Conservation (phyloP, 2,329 filamentous ascomycete genomes). For the Delphinella strobiligena region DNA sequence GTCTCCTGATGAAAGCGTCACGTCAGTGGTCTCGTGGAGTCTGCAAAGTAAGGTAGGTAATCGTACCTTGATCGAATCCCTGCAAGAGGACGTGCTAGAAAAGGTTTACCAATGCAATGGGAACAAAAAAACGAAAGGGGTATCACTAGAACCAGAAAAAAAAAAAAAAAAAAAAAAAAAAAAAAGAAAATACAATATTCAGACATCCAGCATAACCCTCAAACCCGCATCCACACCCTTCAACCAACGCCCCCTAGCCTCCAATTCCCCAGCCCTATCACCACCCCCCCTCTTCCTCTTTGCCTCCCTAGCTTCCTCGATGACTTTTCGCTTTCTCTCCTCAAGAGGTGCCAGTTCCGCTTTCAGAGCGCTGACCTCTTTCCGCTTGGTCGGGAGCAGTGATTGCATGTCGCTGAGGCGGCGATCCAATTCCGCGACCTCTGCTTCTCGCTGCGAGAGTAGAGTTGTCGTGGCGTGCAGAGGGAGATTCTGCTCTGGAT, state of each 20-base stretch:
- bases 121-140: too few relatives aligned
- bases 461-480: constrained; percentile 30
- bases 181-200: constrained; percentile 11
- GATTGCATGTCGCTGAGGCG: constrained; percentile 41
- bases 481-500: constrained; percentile 30
- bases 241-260: constrained; percentile 66
- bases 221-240: constrained; percentile 54
- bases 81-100: too few relatives aligned
- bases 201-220: constrained; percentile 49
- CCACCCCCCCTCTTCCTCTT: constrained; percentile 51
- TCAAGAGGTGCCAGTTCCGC: constrained; percentile 59
- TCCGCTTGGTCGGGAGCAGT: constrained; percentile 52
- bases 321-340: constrained; percentile 51
- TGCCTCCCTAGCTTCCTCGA: constrained; percentile 58
- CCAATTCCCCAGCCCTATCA: constrained; percentile 59
- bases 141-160: too few relatives aligned
- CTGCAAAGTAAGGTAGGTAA: too few relatives aligned
- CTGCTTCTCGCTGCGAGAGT: constrained; percentile 27
- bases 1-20: too few relatives aligned
- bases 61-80: too few relatives aligned
- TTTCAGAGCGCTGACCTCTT: constrained; percentile 54
- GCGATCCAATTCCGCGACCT: constrained; percentile 28
- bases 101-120: too few relatives aligned
- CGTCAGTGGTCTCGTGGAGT: too few relatives aligned
- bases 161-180: too few relatives aligned